Evolutionary conservation across 2,329 filamentous ascomycete species (phyloP).

Genomic region (Colletotrichum sublineola): DNA sequence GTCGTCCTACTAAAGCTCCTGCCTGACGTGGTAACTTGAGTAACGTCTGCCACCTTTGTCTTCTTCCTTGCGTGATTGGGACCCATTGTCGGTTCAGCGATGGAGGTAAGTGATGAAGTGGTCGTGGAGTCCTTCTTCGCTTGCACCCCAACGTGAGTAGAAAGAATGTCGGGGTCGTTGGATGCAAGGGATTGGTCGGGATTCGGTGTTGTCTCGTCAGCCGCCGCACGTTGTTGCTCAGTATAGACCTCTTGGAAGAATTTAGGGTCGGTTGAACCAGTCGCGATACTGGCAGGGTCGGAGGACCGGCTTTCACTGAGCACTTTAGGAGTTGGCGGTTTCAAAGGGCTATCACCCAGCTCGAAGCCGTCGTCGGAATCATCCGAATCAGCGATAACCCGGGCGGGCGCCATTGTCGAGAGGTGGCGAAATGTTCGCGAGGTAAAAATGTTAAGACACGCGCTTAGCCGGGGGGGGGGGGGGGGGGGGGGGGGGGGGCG

Average conservation of each 20-base stretch:
- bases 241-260: constrained; percentile 64
- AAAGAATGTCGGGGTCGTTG: neutral
- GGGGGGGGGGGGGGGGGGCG: constrained; percentile 27
- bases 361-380: constrained; percentile 40
- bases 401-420: constrained; percentile 37
- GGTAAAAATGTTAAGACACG: constrained; percentile 1
- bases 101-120: constrained; percentile 45
- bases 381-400: constrained; percentile 43
- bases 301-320: constrained; percentile 42
- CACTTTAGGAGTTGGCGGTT: constrained; percentile 26
- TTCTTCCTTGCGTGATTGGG: constrained; percentile 31
- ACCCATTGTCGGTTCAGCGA: constrained; percentile 47
- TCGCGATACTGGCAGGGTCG: constrained; percentile 47
- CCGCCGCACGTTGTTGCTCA: constrained; percentile 56
- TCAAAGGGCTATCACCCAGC: constrained; percentile 22
- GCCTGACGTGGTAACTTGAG: constrained; percentile 52
- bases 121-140: constrained; percentile 13
- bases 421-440: constrained; percentile 23
- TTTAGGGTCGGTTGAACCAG: constrained; percentile 61
- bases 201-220: neutral
- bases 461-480: constrained; percentile 21
- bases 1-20: constrained; percentile 42
- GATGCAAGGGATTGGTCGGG: neutral
- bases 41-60: constrained; percentile 45
- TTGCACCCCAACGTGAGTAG: neutral